These are phyloP conservation scores for Melanopsichium pennsylvanicum DNA, from an alignment of 1,284 basidiomycete genomes.

Conservation along the genomic window DNA sequence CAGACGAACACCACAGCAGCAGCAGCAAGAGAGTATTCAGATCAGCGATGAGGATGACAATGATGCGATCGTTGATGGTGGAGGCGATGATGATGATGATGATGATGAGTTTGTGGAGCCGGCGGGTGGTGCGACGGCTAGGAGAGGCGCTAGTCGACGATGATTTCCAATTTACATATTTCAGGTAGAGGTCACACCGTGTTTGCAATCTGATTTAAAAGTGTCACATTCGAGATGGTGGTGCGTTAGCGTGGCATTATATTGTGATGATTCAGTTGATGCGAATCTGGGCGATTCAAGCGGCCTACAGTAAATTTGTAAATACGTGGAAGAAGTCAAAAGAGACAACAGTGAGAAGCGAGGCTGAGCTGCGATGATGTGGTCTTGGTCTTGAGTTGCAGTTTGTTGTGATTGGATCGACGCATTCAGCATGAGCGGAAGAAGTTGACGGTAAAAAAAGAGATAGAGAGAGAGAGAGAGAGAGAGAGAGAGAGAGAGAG, in stretches of 20 bases:
- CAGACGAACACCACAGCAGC: neutral
- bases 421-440: neutral
- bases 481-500: no score
- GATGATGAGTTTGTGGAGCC: constrained; percentile 42
- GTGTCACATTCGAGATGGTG: neutral
- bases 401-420: neutral
- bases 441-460: no score
- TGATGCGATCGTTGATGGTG: constrained; percentile 15
- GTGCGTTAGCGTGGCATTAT: neutral
- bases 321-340: neutral
- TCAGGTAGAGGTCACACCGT: no score
- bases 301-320: no score
- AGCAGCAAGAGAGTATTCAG: constrained; percentile 34
- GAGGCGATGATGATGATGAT: constrained; percentile 28
- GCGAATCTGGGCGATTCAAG: no score
- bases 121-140: neutral
- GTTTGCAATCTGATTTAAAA: neutral
- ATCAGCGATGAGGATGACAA: constrained; percentile 32
- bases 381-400: neutral
- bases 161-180: no score
- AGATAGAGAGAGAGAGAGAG: no score
- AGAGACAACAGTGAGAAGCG: neutral
- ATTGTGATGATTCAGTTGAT: no score
- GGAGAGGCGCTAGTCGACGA: constrained; percentile 9
- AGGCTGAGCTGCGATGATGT: no score